Percentiles rank a stretch among this genome's conserved stretches.
Evolutionary conservation across 2,329 filamentous ascomycete genomes (phyloP).

Genomic region (Nemania abortiva): DNA sequence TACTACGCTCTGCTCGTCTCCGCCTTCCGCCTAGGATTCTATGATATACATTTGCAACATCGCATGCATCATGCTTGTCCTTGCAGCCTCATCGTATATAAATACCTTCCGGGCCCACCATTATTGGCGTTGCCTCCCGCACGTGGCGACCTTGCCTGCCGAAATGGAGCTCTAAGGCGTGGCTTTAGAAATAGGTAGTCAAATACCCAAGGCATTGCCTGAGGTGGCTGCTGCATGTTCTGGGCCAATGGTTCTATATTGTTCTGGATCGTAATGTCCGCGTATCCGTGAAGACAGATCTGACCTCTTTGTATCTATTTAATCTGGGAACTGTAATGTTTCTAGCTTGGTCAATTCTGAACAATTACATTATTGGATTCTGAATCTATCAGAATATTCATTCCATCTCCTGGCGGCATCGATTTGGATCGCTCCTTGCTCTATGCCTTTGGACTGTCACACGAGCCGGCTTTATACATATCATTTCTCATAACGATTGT

Average conservation of each 20-base stretch:
- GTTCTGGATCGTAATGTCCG: conserved; percentile 11
- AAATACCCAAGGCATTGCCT: conserved; percentile 4
- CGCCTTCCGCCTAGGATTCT: not conserved
- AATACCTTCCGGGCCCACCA: conserved; percentile 20
- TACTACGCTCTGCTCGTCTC: not conserved
- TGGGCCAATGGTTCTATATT: conserved; percentile 13
- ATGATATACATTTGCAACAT: not conserved
- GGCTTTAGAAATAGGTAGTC: conserved; percentile 12
- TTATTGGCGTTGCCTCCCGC: not conserved
- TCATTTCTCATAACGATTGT: too few relatives aligned
- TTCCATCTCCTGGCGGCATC: not conserved
- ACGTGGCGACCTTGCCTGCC: conserved; percentile 29
- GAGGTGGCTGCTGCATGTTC: conserved; percentile 20
- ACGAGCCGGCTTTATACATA: not conserved
- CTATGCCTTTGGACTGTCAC: not conserved
- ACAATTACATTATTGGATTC: not conserved
- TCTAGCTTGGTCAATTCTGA: not conserved
- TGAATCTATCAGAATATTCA: not conserved
- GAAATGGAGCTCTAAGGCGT: conserved; percentile 14
- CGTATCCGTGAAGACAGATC: not conserved
- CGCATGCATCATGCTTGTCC: not conserved
- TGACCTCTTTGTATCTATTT: conserved; percentile 8
- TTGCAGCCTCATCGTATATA: not conserved
- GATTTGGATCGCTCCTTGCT: not conserved
- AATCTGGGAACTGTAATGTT: conserved; percentile 17